Percentiles rank a stretch among this genome's conserved stretches.
Conservation (phyloP, 2,329 filamentous ascomycete genomes). For the Metarhizium brunneum region DNA sequence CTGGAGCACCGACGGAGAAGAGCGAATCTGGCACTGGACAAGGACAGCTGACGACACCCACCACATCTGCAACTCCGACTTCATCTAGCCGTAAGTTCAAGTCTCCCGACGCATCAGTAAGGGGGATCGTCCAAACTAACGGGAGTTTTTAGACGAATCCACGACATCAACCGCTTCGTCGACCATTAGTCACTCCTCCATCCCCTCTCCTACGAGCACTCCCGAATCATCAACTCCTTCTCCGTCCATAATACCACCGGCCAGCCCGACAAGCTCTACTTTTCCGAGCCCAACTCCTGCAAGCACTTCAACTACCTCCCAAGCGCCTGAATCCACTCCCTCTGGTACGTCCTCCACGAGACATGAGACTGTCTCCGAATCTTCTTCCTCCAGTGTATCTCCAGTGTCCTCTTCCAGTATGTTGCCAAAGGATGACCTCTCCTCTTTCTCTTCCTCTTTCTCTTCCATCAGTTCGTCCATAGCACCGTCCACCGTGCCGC, state of each 20-base stretch:
- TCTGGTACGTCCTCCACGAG: constrained; percentile 19
- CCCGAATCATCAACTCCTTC: constrained; percentile 1
- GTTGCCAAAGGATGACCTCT: constrained; percentile 14
- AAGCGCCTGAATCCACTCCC: constrained; percentile 10
- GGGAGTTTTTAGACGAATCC: neutral
- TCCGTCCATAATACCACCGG: constrained; percentile 5
- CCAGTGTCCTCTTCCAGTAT: constrained; percentile 20
- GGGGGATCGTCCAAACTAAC: neutral
- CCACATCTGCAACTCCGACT: neutral
- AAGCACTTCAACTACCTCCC: constrained; percentile 2
- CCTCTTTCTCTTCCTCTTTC: neutral
- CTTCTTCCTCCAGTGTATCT: constrained; percentile 17
- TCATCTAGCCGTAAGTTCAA: neutral
- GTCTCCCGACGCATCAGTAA: neutral
- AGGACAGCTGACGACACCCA: neutral
- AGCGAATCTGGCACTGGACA: neutral
- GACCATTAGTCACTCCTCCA: neutral
- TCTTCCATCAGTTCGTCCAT: constrained; percentile 14
- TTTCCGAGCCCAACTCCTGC: constrained; percentile 2
- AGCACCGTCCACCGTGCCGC: constrained; percentile 7
- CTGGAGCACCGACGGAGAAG: neutral
- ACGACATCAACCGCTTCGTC: neutral
- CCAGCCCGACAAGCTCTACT: constrained; percentile 4
- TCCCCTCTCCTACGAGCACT: neutral
- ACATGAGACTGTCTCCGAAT: constrained; percentile 19